Conservation (phyloP, 2,329 filamentous ascomycete genomes). For the Aspergillus sp. region DNA sequence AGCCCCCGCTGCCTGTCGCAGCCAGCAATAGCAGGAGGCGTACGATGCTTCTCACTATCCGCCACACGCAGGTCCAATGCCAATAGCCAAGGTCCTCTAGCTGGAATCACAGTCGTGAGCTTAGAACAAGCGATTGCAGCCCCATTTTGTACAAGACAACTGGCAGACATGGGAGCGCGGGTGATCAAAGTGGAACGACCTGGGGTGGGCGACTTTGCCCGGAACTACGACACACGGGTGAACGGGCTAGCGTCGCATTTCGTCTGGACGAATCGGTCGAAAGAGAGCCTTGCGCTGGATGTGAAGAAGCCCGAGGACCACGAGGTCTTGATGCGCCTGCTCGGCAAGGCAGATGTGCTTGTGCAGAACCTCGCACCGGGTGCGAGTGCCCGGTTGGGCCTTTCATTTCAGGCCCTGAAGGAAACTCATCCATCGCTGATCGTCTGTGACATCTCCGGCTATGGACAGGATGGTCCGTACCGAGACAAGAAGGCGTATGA, state of each 20-base stretch:
- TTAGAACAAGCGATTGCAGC: slow-evolving; percentile 57
- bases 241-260: slow-evolving; percentile 55
- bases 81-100: slow-evolving; percentile 27
- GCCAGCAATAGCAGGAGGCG: background rate
- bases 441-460: slow-evolving; percentile 57
- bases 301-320: slow-evolving; percentile 49
- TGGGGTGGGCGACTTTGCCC: slow-evolving; percentile 53
- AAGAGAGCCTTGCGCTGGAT: slow-evolving; percentile 54
- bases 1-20: background rate
- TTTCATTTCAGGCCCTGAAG: slow-evolving; percentile 48
- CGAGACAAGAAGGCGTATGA: slow-evolving; percentile 58
- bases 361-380: slow-evolving; percentile 57
- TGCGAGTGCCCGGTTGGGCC: slow-evolving; percentile 48
- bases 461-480: slow-evolving; percentile 53
- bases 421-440: slow-evolving; percentile 47
- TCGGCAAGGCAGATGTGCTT: slow-evolving; percentile 50
- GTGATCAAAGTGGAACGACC: slow-evolving; percentile 58
- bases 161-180: slow-evolving; percentile 55
- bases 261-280: slow-evolving; percentile 57
- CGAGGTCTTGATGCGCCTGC: slow-evolving; percentile 43
- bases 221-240: slow-evolving; percentile 52
- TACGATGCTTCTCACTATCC: background rate
- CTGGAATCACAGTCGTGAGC: slow-evolving; percentile 53
- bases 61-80: background rate
- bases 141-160: slow-evolving; percentile 55